These are phyloP conservation scores for Russula foetens DNA, from an alignment of 768 basidiomycete species.

Conservation along the genomic window DNA sequence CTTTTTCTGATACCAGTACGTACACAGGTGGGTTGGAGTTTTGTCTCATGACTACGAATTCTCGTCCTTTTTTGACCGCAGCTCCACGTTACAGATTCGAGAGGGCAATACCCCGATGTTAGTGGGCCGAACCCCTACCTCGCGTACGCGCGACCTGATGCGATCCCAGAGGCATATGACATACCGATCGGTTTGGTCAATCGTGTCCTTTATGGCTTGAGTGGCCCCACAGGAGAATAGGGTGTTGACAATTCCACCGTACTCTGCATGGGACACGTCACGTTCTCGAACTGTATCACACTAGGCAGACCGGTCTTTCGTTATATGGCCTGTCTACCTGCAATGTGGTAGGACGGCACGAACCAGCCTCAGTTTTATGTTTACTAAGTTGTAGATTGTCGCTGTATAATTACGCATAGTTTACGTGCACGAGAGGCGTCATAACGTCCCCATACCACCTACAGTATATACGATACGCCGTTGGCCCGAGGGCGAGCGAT, in stretches of 20 bases:
- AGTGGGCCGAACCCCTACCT: constrained; percentile 38
- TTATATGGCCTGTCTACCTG: not conserved
- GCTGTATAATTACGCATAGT: constrained; percentile 14
- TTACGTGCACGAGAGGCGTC: constrained; percentile 10
- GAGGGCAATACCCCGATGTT: constrained; percentile 41
- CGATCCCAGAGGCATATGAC: constrained; percentile 66
- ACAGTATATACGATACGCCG: constrained; percentile 10
- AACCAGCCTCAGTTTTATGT: not conserved
- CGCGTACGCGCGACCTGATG: constrained; percentile 36
- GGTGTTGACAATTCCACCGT: not conserved
- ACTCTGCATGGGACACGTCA: not conserved
- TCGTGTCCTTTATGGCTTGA: constrained; percentile 47
- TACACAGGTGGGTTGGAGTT: constrained; percentile 48
- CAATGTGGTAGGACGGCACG: not conserved
- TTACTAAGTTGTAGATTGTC: constrained; percentile 9
- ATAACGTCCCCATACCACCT: not conserved
- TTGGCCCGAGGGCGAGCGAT: constrained; percentile 4
- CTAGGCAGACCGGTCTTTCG: not conserved
- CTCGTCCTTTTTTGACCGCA: not conserved
- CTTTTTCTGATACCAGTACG: constrained; percentile 57
- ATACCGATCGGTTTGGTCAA: constrained; percentile 79
- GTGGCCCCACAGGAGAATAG: not conserved
- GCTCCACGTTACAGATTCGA: constrained; percentile 40
- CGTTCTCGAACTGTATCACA: not conserved
- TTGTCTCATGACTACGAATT: constrained; percentile 1